phyloP scores from a whole-genome alignment of 805 yeast species.

The Ogataea sp. region DNA sequence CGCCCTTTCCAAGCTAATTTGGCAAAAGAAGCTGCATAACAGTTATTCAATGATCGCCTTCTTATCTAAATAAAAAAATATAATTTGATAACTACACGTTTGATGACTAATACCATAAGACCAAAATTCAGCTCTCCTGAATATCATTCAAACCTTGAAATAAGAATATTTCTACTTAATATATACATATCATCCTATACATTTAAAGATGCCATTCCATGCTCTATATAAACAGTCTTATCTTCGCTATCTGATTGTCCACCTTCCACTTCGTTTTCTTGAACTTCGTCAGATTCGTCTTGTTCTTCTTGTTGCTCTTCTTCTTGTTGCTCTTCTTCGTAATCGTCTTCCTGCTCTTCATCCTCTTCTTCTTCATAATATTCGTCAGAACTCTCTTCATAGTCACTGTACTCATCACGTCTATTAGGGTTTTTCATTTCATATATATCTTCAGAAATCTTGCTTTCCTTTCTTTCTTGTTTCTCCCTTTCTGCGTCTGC shows the following conservation, averaged over 20 bases:
- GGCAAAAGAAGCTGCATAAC: too few relatives aligned
- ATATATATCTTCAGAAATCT: conserved; percentile 60
- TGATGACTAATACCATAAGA: too few relatives aligned
- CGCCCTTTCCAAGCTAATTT: background rate
- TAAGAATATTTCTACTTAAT: too few relatives aligned
- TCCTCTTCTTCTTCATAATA: conserved; percentile 17
- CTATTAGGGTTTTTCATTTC: conserved; percentile 71
- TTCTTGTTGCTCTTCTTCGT: conserved; percentile 16
- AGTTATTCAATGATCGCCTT: too few relatives aligned
- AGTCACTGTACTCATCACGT: conserved; percentile 13
- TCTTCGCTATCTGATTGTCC: conserved; percentile 3
- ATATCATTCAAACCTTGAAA: too few relatives aligned
- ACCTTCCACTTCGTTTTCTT: conserved; percentile 6
- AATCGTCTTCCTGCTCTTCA: conserved; percentile 9
- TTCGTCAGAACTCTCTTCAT: conserved; percentile 16
- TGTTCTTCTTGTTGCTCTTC: conserved; percentile 11
- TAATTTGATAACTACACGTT: too few relatives aligned
- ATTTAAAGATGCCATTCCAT: too few relatives aligned
- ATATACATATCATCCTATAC: too few relatives aligned
- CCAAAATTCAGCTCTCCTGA: too few relatives aligned
- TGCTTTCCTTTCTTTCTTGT: conserved; percentile 47
- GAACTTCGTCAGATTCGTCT: conserved; percentile 6
- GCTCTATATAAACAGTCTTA: too few relatives aligned
- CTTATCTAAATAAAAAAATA: too few relatives aligned
- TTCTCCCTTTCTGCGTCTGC: conserved; percentile 59